Evolutionary conservation across 2,329 filamentous ascomycete species (phyloP), one percentile per base, ranked within the genome.

Genomic region (Fonsecaea erecta): DNA sequence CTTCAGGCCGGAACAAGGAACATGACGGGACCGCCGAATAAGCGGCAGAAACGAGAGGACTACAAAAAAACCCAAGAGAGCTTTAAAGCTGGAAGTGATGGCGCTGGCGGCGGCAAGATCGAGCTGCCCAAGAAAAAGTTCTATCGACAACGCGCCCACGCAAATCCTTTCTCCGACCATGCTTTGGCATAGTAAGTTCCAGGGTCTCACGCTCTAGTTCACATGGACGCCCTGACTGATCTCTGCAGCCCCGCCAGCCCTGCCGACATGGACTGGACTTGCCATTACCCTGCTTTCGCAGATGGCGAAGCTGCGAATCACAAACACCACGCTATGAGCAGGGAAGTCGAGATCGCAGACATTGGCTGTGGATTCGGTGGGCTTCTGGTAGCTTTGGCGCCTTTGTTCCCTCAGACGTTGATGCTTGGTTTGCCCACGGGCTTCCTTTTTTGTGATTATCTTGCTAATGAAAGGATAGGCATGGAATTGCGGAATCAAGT

Each of bases 351-450:
- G 75, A 88, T 99, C 52, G 93, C 94, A 70, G 95, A 99, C 79
- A 97, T 99, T 75, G 95, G 95, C 28, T 99, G 95, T 77, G 95
- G 95, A 4, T 99, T 97, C 77, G 95, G 95, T 53, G 95, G 95
- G 6, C 82, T 99, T 63, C 84, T 96, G 2, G 90, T 98, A 69
- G 93, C 92, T 5, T 84, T 99, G 53, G 88, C 91, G 12, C 92
- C 93, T 0, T 82, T 88, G 48, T 82, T 97, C 73, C 94, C 95
- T 3, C 85, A 95, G 35, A 92, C 88, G 0, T 81, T 98, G 68
- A 88, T 97, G 70, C 80, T 99, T 16, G 94, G 92, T 91, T 79
- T 69, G 84, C 78, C 56, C 32, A 18, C 16, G 12, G n/a, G 26
- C 21, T 18, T 24, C 16, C 43, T 58, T 18, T 60, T 34, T 21